phyloP scores from a whole-genome alignment of 2,329 filamentous ascomycete species.

The Xylaria sp. region DNA sequence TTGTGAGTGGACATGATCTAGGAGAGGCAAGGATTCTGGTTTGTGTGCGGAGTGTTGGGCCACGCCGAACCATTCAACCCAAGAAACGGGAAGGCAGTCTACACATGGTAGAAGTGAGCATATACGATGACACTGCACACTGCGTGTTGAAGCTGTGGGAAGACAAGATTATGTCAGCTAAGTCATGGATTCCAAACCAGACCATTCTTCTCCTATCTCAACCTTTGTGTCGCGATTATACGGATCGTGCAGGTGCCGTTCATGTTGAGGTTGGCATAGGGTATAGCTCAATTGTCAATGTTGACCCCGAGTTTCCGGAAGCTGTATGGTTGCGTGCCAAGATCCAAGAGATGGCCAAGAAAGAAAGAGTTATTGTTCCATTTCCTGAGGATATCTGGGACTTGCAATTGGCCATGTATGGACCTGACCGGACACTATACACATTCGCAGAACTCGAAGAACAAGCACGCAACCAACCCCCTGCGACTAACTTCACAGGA shows the following conservation, averaged over 20 bases:
- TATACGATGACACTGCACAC: conserved; percentile 68
- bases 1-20: conserved; percentile 64
- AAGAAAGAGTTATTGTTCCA: conserved; percentile 60
- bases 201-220: conserved; percentile 62
- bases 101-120: conserved; percentile 59
- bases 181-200: conserved; percentile 57
- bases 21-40: conserved; percentile 63
- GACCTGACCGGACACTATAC: conserved; percentile 51
- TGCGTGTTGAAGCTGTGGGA: conserved; percentile 66
- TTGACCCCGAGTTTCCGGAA: conserved; percentile 65
- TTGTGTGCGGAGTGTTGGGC: conserved; percentile 67
- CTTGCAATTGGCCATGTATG: conserved; percentile 48
- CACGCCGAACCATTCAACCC: conserved; percentile 58
- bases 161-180: conserved; percentile 57
- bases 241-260: background rate
- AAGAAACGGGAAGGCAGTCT: conserved; percentile 58
- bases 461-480: conserved; percentile 50
- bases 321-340: conserved; percentile 63
- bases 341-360: conserved; percentile 58
- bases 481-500: conserved; percentile 52
- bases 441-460: conserved; percentile 57
- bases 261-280: conserved; percentile 47
- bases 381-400: conserved; percentile 58
- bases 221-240: conserved; percentile 47
- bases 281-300: conserved; percentile 61